Evolutionary conservation across 1,284 basidiomycete species (phyloP).

Genomic region (Apiotrichum siamense): DNA sequence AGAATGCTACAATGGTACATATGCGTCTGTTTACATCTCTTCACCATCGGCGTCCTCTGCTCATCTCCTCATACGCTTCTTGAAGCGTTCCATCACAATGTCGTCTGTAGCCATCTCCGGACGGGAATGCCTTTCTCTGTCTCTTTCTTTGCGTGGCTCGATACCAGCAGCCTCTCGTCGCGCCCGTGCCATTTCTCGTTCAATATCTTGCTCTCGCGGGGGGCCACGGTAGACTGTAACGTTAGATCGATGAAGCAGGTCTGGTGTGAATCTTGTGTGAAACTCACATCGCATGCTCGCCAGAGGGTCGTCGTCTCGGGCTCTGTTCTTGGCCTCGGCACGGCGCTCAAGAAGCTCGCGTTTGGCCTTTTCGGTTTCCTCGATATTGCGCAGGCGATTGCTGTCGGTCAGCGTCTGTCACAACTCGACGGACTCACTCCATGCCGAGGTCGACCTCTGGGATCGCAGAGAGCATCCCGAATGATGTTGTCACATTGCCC

Average conservation of each 20-base stretch:
- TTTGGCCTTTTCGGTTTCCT: conserved; percentile 94
- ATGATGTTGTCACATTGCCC: conserved; percentile 83
- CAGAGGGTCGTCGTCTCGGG: conserved; percentile 57
- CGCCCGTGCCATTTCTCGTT: conserved; percentile 76
- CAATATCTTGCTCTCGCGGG: conserved; percentile 69
- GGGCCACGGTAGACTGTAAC: conserved; percentile 67
- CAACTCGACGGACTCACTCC: conserved; percentile 63
- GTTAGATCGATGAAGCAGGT: not conserved
- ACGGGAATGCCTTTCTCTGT: conserved; percentile 28
- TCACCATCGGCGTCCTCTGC: too few species aligned
- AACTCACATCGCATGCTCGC: conserved; percentile 74
- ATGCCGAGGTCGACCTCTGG: conserved; percentile 96
- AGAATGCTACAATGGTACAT: too few species aligned
- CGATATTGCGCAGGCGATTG: conserved; percentile 84
- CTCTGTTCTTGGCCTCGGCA: conserved; percentile 23
- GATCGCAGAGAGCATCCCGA: conserved; percentile 92
- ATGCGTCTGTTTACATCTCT: not conserved
- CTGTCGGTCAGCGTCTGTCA: conserved; percentile 48
- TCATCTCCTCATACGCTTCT: conserved; percentile 34
- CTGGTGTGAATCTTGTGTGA: too few species aligned
- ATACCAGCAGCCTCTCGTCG: conserved; percentile 74
- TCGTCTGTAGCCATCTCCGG: conserved; percentile 83
- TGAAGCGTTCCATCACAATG: conserved; percentile 58
- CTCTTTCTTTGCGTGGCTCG: conserved; percentile 33
- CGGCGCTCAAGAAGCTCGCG: conserved; percentile 69